Base-by-base conservation (phyloP, 148 eudicot species). In the Arbutus unedo region DNA sequence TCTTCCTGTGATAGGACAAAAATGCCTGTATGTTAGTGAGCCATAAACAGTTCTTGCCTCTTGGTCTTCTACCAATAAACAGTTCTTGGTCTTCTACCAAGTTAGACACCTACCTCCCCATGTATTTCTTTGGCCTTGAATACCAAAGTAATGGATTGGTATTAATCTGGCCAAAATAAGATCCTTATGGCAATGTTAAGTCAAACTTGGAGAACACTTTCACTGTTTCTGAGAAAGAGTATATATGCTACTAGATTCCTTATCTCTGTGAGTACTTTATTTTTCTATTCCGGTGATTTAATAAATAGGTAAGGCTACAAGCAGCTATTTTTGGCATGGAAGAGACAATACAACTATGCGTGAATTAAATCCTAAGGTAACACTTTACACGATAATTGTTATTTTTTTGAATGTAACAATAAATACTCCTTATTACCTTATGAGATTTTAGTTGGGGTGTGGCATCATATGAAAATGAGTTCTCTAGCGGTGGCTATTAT, bases 301-400 rank as follows among this genome's bases (percentile, higher is more conserved):
- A 66, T 88, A 85, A 76, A 77, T 92, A 96, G 98, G 99, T 82
- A 94, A 89, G 84, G 83, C 79, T 53, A 82, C 78, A 2, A 82
- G 85, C 82, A 91, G 92, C 90, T 96, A 92, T 86, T 96, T 66
- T 90, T 96, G 99, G 99, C 99, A 96, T 90, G 99, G 99, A 79
- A 89, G 99, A 89, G 96, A 96, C 85, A 86, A 81, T 78, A 55
- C 77, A 77, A 91, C 97, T 62, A 83, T 48, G 73, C 94, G 93
- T 78, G 98, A 96, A 88, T 87, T 96, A 78, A 96, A 96, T 91
- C 97, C 99, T 49, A 91, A 94, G 93, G 99, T 90, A 66, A 73
- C 81, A 70, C 49, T 62, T 41, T 57, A 16, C 47, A 56, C 19
- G 8, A 67, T 74, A 23, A 23, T 45, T 13, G 31, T 44, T 44